Evolutionary conservation across 495 filamentous ascomycete genomes (phyloP).

Genomic region (Aspergillus hancockii): DNA sequence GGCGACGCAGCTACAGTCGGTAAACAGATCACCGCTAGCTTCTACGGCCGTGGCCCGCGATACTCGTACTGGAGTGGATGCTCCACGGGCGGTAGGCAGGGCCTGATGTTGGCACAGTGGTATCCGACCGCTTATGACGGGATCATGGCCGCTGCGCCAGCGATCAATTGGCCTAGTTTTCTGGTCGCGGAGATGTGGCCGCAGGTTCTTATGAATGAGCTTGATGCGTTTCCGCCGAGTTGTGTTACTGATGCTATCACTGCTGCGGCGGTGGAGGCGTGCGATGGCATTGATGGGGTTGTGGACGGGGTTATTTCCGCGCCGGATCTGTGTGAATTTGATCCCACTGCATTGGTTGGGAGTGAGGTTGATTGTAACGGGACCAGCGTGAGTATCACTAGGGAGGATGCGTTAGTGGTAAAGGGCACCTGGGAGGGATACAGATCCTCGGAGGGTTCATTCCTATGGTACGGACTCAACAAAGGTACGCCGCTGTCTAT

Average conservation of each 20-base stretch:
- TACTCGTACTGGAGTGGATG: slow-evolving; percentile 51
- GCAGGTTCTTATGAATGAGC: slow-evolving; percentile 24
- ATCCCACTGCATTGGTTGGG: slow-evolving; percentile 51
- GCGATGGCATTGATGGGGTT: slow-evolving; percentile 58
- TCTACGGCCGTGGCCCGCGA: slow-evolving; percentile 19
- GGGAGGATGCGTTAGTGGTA: slow-evolving; percentile 23
- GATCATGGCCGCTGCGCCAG: slow-evolving; percentile 56
- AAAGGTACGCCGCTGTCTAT: slow-evolving; percentile 18
- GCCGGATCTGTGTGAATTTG: slow-evolving; percentile 52
- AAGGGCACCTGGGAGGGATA: slow-evolving; percentile 27
- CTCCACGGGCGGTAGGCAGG: slow-evolving; percentile 50
- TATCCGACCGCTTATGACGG: slow-evolving; percentile 57
- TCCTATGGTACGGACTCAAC: slow-evolving; percentile 31
- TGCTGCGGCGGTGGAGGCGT: slow-evolving; percentile 37
- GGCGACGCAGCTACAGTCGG: slow-evolving; percentile 26
- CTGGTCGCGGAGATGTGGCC: slow-evolving; percentile 20
- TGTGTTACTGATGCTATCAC: slow-evolving; percentile 47
- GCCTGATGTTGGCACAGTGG: slow-evolving; percentile 41
- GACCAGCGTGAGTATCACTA: slow-evolving; percentile 13
- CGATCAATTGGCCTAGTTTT: slow-evolving; percentile 42
- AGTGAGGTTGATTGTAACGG: slow-evolving; percentile 39
- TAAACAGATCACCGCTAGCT: slow-evolving; percentile 14
- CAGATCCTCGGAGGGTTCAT: slow-evolving; percentile 16
- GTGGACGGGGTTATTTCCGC: slow-evolving; percentile 58
- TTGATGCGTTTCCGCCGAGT: slow-evolving; percentile 29